Evolutionary conservation across 2,329 filamentous ascomycete genomes (phyloP).

Genomic region (Alternaria gaisen): DNA sequence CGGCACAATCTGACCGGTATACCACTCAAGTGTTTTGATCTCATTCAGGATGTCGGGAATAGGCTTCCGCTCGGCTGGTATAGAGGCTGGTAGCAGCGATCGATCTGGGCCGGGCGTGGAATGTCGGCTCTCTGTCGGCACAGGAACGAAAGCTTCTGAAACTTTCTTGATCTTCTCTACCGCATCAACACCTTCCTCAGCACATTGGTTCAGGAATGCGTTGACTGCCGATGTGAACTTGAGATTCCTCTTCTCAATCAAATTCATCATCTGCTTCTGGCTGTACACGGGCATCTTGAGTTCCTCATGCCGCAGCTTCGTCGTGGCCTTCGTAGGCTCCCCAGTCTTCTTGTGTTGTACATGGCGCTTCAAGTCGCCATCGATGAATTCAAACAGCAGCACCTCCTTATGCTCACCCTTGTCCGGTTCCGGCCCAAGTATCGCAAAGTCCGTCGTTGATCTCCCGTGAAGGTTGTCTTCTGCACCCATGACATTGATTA

Average conservation of each 20-base stretch:
- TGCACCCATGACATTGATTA: slow-evolving; percentile 78
- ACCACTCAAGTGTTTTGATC: slow-evolving; percentile 84
- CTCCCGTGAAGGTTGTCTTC: slow-evolving; percentile 71
- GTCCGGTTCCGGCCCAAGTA: slow-evolving; percentile 48
- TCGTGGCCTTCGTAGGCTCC: slow-evolving; percentile 72
- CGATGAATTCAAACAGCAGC: slow-evolving; percentile 89
- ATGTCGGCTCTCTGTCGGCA: slow-evolving; percentile 58
- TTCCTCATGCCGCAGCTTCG: slow-evolving; percentile 77
- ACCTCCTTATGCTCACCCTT: slow-evolving; percentile 68
- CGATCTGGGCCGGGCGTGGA: slow-evolving; percentile 54
- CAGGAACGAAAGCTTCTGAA: slow-evolving; percentile 69
- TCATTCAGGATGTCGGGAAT: slow-evolving; percentile 88
- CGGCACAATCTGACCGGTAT: slow-evolving; percentile 89
- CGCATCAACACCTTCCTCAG: slow-evolving; percentile 70
- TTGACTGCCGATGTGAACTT: slow-evolving; percentile 84
- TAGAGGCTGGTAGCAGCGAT: slow-evolving; percentile 69
- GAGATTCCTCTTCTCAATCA: slow-evolving; percentile 89
- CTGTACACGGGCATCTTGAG: slow-evolving; percentile 92
- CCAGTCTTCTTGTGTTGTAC: slow-evolving; percentile 76
- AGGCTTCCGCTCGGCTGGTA: slow-evolving; percentile 80
- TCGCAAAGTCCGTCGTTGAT: slow-evolving; percentile 58
- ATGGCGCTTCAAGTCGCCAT: slow-evolving; percentile 87
- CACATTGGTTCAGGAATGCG: slow-evolving; percentile 78
- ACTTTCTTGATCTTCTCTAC: slow-evolving; percentile 69
- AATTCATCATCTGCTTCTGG: slow-evolving; percentile 86